These are phyloP conservation scores for Albugo laibachii DNA, from an alignment of 352 stramenopile species.

Conservation along the genomic window DNA sequence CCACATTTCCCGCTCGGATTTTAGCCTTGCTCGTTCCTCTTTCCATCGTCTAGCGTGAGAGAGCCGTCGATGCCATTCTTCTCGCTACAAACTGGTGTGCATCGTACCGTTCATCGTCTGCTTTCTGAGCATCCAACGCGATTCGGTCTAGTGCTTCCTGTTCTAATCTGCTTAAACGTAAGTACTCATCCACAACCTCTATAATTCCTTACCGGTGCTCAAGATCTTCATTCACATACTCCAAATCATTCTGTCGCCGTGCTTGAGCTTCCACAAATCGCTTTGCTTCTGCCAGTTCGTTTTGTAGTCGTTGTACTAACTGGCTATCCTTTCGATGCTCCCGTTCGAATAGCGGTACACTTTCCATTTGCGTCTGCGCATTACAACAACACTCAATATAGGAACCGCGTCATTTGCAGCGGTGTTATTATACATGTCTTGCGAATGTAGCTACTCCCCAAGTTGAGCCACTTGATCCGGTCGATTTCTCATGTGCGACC, in stretches of 20 bases:
- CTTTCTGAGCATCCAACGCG: conserved; percentile 57
- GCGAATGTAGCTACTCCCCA: too few species aligned
- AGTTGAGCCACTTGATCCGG: too few species aligned
- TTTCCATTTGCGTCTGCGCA: conserved; percentile 50
- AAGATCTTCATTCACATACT: conserved; percentile 76
- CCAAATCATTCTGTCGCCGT: conserved; percentile 62
- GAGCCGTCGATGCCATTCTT: neutral
- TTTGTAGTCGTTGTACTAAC: conserved; percentile 64
- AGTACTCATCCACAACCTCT: neutral
- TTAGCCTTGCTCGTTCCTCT: conserved; percentile 29
- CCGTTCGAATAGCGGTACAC: conserved; percentile 65
- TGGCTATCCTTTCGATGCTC: conserved; percentile 74
- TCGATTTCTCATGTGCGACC: too few species aligned
- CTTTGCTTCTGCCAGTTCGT: conserved; percentile 67
- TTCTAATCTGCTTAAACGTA: conserved; percentile 18
- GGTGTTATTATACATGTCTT: too few species aligned
- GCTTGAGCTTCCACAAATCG: conserved; percentile 67
- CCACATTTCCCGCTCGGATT: conserved; percentile 43
- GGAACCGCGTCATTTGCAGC: too few species aligned
- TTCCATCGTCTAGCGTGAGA: conserved; percentile 29
- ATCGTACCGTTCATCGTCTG: conserved; percentile 60
- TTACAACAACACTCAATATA: too few species aligned
- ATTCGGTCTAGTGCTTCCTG: conserved; percentile 72
- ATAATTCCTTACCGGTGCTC: conserved; percentile 24
- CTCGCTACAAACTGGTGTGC: too few species aligned